A percentile compares a stretch with the other conserved stretches of the same genome.
Evolutionary conservation across 2,329 filamentous ascomycete genomes (phyloP).

Genomic region (Cordyceps farinosa): DNA sequence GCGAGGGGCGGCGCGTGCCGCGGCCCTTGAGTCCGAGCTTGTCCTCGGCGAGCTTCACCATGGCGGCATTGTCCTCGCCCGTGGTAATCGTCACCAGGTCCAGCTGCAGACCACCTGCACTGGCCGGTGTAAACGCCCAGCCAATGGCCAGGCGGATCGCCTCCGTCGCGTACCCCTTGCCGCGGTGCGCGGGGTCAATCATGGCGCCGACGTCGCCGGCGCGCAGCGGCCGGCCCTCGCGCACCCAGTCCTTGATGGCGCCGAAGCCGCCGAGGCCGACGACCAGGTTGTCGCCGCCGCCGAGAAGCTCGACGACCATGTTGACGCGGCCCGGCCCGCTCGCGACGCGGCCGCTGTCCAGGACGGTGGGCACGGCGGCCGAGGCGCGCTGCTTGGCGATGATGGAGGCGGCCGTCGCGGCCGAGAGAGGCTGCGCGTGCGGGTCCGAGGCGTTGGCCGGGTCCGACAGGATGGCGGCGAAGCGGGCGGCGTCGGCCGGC

Average conservation of each 20-base stretch:
- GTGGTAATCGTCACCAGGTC: conserved; percentile 28
- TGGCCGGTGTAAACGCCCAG: conserved; percentile 26
- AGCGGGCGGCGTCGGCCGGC: conserved; percentile 22
- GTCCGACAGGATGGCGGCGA: conserved; percentile 27
- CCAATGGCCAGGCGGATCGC: conserved; percentile 26
- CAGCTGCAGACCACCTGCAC: conserved; percentile 27
- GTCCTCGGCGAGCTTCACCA: conserved; percentile 24
- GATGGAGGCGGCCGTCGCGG: conserved; percentile 18
- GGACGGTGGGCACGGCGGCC: conserved; percentile 25
- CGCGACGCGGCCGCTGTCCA: conserved; percentile 18
- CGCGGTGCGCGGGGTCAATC: conserved; percentile 25
- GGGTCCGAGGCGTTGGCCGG: conserved; percentile 22
- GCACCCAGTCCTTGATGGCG: conserved; percentile 26
- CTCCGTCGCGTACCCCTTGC: conserved; percentile 26
- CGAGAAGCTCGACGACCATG: conserved; percentile 24
- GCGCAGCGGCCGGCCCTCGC: conserved; percentile 20
- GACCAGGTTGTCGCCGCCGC: conserved; percentile 5
- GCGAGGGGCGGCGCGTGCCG: conserved; percentile 20
- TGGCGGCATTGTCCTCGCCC: conserved; percentile 24
- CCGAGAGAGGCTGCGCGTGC: conserved; percentile 20
- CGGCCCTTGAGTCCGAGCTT: conserved; percentile 25
- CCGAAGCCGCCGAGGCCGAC: conserved; percentile 31
- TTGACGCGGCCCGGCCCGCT: conserved; percentile 28
- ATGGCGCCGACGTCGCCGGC: conserved; percentile 29
- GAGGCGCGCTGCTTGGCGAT: conserved; percentile 26